Conservation (phyloP, 2,329 filamentous ascomycete genomes). For the Aspergillus fijiensis region DNA sequence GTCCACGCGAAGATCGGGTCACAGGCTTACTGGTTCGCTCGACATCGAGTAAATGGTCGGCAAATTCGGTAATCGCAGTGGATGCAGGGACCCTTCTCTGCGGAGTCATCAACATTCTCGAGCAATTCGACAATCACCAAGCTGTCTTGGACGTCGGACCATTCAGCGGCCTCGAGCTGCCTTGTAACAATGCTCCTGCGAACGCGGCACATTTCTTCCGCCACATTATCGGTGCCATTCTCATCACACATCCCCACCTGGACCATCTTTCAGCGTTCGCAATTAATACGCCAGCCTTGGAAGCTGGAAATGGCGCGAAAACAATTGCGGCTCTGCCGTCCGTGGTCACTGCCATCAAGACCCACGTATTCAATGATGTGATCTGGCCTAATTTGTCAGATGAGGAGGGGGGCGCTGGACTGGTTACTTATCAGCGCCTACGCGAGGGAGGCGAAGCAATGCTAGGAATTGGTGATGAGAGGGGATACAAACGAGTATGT, state of each 20-base stretch:
- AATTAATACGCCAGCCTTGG: conserved; percentile 86
- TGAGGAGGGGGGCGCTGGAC: conserved; percentile 88
- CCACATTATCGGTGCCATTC: conserved; percentile 78
- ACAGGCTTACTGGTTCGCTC: conserved; percentile 89
- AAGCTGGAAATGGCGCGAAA: conserved; percentile 75
- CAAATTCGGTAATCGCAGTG: conserved; percentile 82
- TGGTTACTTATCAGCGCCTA: conserved; percentile 86
- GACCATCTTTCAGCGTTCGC: conserved; percentile 91
- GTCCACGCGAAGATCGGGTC: conserved; percentile 84
- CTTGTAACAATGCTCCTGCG: conserved; percentile 63
- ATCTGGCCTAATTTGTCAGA: conserved; percentile 98
- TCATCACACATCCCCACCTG: conserved; percentile 96
- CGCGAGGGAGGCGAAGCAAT: conserved; percentile 85
- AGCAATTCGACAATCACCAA: conserved; percentile 41
- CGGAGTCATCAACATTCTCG: conserved; percentile 76
- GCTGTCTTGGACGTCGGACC: conserved; percentile 57
- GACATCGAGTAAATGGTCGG: conserved; percentile 72
- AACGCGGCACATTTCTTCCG: conserved; percentile 81
- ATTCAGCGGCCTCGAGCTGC: conserved; percentile 75
- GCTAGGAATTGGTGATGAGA: conserved; percentile 73
- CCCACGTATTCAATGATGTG: conserved; percentile 94
- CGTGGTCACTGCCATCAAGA: conserved; percentile 89
- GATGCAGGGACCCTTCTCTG: conserved; percentile 90
- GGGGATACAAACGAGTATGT: conserved; percentile 83
- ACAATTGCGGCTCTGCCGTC: conserved; percentile 79